Evolutionary conservation across 179 eudicot species (phyloP).

Genomic region (Beta macrorhiza): DNA sequence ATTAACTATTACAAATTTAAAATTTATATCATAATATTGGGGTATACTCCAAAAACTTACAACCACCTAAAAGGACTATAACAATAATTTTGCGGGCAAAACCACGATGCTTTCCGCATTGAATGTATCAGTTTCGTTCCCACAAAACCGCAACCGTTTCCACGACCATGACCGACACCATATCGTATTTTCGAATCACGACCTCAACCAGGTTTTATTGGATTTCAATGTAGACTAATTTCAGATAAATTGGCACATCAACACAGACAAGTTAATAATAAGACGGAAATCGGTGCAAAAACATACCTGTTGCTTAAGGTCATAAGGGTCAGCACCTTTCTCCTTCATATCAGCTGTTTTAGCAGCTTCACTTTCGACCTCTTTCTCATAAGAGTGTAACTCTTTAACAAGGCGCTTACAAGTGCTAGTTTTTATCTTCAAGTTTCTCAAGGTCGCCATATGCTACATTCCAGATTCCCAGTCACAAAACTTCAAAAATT

Average conservation of each 20-base stretch:
- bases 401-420: conserved; percentile 85
- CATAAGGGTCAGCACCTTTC: conserved; percentile 83
- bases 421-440: conserved; percentile 87
- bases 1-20: no score
- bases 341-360: conserved; percentile 93
- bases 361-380: conserved; percentile 86
- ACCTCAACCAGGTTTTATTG: not conserved
- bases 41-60: no score
- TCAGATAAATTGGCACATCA: not conserved
- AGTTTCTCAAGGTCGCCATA: conserved; percentile 81
- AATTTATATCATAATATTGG: no score
- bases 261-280: not conserved
- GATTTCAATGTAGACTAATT: not conserved
- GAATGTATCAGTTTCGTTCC: no score
- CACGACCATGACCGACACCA: no score
- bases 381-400: conserved; percentile 80
- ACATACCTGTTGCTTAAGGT: conserved; percentile 84
- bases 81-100: no score
- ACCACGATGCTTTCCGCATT: no score
- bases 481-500: no score
- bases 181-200: no score
- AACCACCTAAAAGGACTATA: no score
- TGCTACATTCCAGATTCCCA: conserved; percentile 20
- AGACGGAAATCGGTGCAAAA: not conserved
- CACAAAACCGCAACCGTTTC: no score